These are phyloP conservation scores for Colletotrichum simmondsii DNA, from an alignment of 2,329 filamentous ascomycete species.

Conservation along the genomic window DNA sequence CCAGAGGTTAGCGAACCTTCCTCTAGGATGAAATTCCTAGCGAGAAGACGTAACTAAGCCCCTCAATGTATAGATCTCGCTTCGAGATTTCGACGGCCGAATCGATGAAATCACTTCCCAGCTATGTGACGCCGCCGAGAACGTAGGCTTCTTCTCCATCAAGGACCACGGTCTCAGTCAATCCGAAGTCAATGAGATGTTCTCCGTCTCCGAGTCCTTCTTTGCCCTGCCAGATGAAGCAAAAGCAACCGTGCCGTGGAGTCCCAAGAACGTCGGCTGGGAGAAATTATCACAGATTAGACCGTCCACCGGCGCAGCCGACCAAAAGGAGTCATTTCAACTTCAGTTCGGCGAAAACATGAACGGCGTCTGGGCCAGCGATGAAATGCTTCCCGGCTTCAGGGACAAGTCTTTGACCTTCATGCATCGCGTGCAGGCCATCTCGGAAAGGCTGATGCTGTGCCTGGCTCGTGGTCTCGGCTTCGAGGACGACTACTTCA, in stretches of 20 bases:
- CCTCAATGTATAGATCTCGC: too few relatives aligned
- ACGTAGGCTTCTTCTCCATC: slow-evolving; percentile 70
- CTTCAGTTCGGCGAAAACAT: slow-evolving; percentile 69
- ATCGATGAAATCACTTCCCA: slow-evolving; percentile 64
- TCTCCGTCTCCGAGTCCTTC: slow-evolving; percentile 61
- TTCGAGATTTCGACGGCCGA: slow-evolving; percentile 62
- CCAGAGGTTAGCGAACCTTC: too few relatives aligned
- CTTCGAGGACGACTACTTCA: slow-evolving; percentile 66
- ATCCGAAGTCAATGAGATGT: slow-evolving; percentile 62
- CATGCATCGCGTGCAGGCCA: slow-evolving; percentile 63
- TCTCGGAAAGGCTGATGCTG: slow-evolving; percentile 67
- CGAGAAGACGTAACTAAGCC: too few relatives aligned
- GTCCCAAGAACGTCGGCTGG: slow-evolving; percentile 67
- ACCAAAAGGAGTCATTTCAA: slow-evolving; percentile 72
- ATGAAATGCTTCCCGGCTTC: slow-evolving; percentile 61
- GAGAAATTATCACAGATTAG: slow-evolving; percentile 69
- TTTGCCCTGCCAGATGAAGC: slow-evolving; percentile 62
- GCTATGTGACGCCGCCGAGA: slow-evolving; percentile 65
- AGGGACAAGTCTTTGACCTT: slow-evolving; percentile 55
- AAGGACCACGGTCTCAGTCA: slow-evolving; percentile 64
- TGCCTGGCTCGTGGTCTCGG: slow-evolving; percentile 68
- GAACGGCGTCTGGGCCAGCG: slow-evolving; percentile 62
- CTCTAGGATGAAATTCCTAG: too few relatives aligned
- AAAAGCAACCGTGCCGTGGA: slow-evolving; percentile 67
- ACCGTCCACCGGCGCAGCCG: slow-evolving; percentile 67